Base-by-base conservation (phyloP, 2,329 filamentous ascomycete genomes). In the Fusarium tjaetaba region DNA sequence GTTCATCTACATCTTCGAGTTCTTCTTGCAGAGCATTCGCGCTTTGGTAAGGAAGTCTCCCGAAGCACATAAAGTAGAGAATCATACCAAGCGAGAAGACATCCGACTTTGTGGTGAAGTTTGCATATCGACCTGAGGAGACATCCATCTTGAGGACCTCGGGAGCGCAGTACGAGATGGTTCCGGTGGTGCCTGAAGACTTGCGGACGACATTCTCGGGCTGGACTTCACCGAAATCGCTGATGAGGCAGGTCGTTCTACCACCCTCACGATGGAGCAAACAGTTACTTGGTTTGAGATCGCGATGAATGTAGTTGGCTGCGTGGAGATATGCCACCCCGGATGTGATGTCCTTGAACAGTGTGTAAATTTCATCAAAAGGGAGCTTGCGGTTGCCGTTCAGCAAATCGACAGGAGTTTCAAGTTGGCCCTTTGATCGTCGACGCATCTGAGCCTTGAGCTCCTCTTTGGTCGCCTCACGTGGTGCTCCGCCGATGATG, bases 21-120 rank as follows among this genome's bases (percentile, higher is more conserved):
- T 98, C 96, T 81, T 98, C 96, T 68, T 97, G 90, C 28, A 97
- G 87, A 7, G 92, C 88, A 79, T 98, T 96, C 59, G 95, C 94
- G 76, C 92, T 93, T 30, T 84, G 87, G 79, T 98, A 99, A 0
- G 96, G 96, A 16, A 99, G 87, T 52, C 92, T 89, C 4, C 93
- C 94, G 80, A 99, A 99, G 81, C 96, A 99, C 87, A 99, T 93
- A 79, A 99, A 99, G 81, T 98, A 97, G 7, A 99, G 88, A 63
- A 98, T 98, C 96, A 99, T 98, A 55, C 96, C 96, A 1, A 99
- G 86, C 2, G 95, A 98, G 82, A 99, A 99, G n/a, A 99, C 93
- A 79, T 99, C 96, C 0, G 95, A 98, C 80, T 98, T 99, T 32
- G 94, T 95, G 0, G 95, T 97, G 78, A 99, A 99, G 79, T 98